phyloP scores from a whole-genome alignment of 306 rosid genomes.

The Luffa aegyptiaca region DNA sequence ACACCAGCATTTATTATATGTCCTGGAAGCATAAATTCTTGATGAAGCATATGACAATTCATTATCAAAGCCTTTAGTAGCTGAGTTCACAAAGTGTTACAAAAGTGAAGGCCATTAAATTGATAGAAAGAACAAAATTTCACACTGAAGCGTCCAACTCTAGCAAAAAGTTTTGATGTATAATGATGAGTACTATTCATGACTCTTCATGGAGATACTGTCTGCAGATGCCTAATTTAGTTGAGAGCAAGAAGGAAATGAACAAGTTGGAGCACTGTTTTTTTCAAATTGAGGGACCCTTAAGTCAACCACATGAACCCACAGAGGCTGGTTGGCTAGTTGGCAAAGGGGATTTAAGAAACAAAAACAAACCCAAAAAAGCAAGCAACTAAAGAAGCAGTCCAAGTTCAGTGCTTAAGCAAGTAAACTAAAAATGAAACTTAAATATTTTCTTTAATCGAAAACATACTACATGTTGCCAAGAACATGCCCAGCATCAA shows the following conservation, averaged over 20 bases:
- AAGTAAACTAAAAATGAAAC: conserved; percentile 27
- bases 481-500: conserved; percentile 36
- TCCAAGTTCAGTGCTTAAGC: conserved; percentile 63
- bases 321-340: conserved; percentile 28
- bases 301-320: not conserved
- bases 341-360: conserved; percentile 18
- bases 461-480: conserved; percentile 25
- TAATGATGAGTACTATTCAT: not conserved
- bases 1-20: conserved; percentile 3
- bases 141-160: conserved; percentile 1
- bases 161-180: not conserved
- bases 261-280: conserved; percentile 9
- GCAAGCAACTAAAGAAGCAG: conserved; percentile 21
- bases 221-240: conserved; percentile 1
- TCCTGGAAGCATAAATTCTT: conserved; percentile 10
- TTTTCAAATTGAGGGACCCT: conserved; percentile 12
- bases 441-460: conserved; percentile 21
- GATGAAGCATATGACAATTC: not conserved
- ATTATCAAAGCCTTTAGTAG: not conserved
- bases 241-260: not conserved
- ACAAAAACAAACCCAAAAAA: conserved; percentile 8
- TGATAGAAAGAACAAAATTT: conserved; percentile 11
- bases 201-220: conserved; percentile 10
- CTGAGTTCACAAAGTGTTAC: not conserved
- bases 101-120: conserved; percentile 6